Conservation (phyloP, 305 asterid species). For the Ruellia speciosa region DNA sequence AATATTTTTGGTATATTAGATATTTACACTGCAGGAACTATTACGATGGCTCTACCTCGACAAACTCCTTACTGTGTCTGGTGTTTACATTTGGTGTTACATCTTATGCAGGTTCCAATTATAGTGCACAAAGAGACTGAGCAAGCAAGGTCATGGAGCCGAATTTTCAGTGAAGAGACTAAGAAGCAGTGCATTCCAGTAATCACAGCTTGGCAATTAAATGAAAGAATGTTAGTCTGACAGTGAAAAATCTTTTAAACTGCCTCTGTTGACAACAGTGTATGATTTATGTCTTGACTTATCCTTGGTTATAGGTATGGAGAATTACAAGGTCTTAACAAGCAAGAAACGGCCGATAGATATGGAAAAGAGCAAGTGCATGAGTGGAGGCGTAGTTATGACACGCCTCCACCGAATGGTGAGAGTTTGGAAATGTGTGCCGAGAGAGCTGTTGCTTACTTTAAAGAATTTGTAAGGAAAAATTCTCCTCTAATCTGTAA, state of each 20-base stretch:
- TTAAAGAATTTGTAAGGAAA: constrained; percentile 53
- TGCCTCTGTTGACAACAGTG: constrained; percentile 3
- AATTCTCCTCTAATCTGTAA: background rate
- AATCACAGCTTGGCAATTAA: constrained; percentile 88
- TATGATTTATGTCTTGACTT: constrained; percentile 6
- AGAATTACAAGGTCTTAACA: constrained; percentile 85
- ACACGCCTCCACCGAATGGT: constrained; percentile 87
- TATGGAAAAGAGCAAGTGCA: constrained; percentile 89
- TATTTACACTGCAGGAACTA: too few species aligned
- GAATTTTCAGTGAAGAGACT: constrained; percentile 80
- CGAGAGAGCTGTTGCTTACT: constrained; percentile 96
- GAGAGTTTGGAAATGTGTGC: constrained; percentile 99
- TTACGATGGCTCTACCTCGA: too few species aligned
- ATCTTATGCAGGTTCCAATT: constrained; percentile 60
- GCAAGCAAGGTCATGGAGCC: constrained; percentile 79
- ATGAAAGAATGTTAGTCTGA: constrained; percentile 71
- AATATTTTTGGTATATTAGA: too few species aligned
- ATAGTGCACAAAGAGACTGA: constrained; percentile 74
- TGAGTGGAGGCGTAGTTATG: constrained; percentile 93
- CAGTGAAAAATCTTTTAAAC: constrained; percentile 13
- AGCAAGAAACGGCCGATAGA: constrained; percentile 93
- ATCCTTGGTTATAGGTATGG: constrained; percentile 58
- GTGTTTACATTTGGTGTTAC: background rate
- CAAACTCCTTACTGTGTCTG: too few species aligned
- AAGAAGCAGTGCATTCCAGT: constrained; percentile 82